Evolutionary conservation across 306 rosid species (phyloP).

Genomic region (Prunus armeniaca): DNA sequence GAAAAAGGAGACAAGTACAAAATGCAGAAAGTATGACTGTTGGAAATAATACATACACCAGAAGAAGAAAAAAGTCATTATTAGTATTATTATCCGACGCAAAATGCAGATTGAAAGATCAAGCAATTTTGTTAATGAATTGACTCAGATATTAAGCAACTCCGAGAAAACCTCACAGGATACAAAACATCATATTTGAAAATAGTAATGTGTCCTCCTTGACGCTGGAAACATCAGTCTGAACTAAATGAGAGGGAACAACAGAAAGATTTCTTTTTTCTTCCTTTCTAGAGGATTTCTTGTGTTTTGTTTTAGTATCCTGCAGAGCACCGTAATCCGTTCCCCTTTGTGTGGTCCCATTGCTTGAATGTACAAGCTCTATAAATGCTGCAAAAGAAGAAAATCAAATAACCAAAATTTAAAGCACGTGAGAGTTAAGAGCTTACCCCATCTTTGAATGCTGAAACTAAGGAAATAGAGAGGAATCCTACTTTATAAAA

Average conservation of each 20-base stretch:
- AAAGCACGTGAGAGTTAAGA: not conserved
- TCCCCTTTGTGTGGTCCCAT: slow-evolving; percentile 72
- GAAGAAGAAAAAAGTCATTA: not conserved
- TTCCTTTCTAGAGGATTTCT: slow-evolving; percentile 51
- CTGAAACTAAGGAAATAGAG: not conserved
- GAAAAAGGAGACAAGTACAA: not conserved
- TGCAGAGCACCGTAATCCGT: slow-evolving; percentile 48
- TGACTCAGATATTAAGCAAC: slow-evolving; percentile 16
- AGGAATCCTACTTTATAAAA: not conserved
- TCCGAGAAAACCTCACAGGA: slow-evolving; percentile 46
- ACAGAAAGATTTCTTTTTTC: slow-evolving; percentile 50
- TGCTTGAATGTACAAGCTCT: slow-evolving; percentile 79
- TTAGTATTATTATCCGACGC: not conserved
- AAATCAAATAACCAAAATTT: slow-evolving; percentile 11
- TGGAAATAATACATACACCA: not conserved
- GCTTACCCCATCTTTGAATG: slow-evolving; percentile 3
- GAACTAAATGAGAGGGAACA: slow-evolving; percentile 87
- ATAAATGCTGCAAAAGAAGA: slow-evolving; percentile 65
- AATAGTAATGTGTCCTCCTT: slow-evolving; percentile 70
- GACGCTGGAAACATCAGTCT: slow-evolving; percentile 80
- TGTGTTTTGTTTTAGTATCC: slow-evolving; percentile 45
- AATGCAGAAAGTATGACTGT: not conserved
- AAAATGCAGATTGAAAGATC: not conserved
- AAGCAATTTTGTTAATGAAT: not conserved
- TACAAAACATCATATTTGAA: slow-evolving; percentile 89